Evolutionary conservation across 2,329 filamentous ascomycete genomes (phyloP), one percentile per base, ranked within the genome.

Genomic region (Gnomoniopsis smithogilvyi): DNA sequence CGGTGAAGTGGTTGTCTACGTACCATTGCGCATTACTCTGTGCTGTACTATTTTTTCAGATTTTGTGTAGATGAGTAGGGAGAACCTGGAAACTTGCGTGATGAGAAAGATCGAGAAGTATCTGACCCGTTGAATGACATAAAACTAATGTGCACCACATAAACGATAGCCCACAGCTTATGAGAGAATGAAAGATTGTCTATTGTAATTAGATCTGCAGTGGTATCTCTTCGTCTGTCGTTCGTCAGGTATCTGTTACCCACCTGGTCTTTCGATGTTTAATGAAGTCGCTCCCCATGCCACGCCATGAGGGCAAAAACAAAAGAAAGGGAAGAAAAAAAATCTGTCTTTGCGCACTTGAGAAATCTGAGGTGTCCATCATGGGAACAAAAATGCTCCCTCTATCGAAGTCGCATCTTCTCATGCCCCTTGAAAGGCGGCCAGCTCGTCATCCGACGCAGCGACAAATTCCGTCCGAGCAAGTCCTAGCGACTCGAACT

Each of bases 371-470:
- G n/a, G n/a, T 4, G 4, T 4, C 36, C 15, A 6, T 41, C 11
- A 4, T 14, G 8, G 36, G 3, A 41, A 3, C 17, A 12, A 7
- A 41, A 3, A 6, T 41, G 36, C 26, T 14, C 36, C 17, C 36
- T 14, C 30, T 48, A 47, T 17, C 26, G 45, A 48, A 26, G n/a
- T 26, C 26, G 47, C 26, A 30, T 47, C 11, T 22, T 38, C 26
- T 36, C 30, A 14, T 33, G 33, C 6, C 33, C 33, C 11, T 24
- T 41, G 34, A 49, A 56, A n/a, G 54, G 54, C 14, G 45, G 54
- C 54, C 54, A 56, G 14, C 45, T 49, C 30, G 45, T 41, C 54
- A 56, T 53, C 19, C 41, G 50, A 45, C 49, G 36, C 56, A 26
- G 36, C 33, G 48, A 15, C 7, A 41, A 19, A 15, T 47, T 49